Evolutionary conservation across 495 filamentous ascomycete species (phyloP).

Genomic region (Aspergillus nidulans): DNA sequence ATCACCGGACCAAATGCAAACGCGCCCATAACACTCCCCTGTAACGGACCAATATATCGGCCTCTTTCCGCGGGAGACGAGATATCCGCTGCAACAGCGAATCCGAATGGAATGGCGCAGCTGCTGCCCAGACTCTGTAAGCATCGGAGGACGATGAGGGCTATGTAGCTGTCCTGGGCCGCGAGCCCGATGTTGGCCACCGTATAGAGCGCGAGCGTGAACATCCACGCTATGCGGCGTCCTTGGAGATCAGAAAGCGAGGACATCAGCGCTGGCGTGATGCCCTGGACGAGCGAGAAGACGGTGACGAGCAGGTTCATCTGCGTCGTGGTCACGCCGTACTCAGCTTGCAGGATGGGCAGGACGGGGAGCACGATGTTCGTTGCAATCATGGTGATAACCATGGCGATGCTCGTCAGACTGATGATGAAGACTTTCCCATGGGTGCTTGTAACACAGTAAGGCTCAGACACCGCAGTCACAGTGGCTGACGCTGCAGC

Average conservation of each 20-base stretch:
- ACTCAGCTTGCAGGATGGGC: not conserved
- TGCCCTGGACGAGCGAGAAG: constrained; percentile 43
- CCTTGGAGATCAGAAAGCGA: constrained; percentile 45
- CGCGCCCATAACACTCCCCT: not conserved
- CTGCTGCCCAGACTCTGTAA: constrained; percentile 47
- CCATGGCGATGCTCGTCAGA: not conserved
- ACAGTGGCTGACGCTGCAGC: not conserved
- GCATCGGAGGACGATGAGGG: constrained; percentile 46
- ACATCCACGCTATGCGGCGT: constrained; percentile 42
- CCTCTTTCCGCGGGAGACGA: constrained; percentile 42
- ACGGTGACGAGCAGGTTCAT: not conserved
- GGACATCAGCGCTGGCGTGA: constrained; percentile 45
- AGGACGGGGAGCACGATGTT: not conserved
- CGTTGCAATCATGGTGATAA: not conserved
- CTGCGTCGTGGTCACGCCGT: not conserved
- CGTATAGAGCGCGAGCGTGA: constrained; percentile 41
- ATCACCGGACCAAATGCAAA: constrained; percentile 55
- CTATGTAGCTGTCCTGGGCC: constrained; percentile 37
- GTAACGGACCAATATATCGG: constrained; percentile 40
- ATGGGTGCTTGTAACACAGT: not conserved
- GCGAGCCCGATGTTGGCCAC: constrained; percentile 47
- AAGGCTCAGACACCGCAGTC: not conserved
- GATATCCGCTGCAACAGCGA: constrained; percentile 40
- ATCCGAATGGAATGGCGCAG: constrained; percentile 37
- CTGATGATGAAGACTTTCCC: not conserved